Base-by-base conservation (phyloP, 2,329 filamentous ascomycete genomes). In the Raffaelea ambrosiae region DNA sequence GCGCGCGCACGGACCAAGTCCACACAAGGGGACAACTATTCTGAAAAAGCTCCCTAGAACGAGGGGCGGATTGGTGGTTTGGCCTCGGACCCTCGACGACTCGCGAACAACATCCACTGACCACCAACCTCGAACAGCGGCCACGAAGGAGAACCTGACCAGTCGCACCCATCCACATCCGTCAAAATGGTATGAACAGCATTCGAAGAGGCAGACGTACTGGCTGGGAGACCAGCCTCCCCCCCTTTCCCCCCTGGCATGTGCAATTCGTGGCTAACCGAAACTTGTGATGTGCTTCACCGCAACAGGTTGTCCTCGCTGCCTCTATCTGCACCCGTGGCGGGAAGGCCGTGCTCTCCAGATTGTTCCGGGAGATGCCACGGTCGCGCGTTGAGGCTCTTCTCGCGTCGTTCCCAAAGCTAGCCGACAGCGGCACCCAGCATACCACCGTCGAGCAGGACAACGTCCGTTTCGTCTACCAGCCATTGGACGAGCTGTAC, bases 391-490 rank as follows among this genome's bases (percentile, higher is more conserved):
- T 98, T 63, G 94, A 98, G 75, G 93, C 87, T 48, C 82, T 98
- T 49, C 84, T 98, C 49, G 93, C 94, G 55, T 95, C 91, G 10
- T 96, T 98, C 64, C 94, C 93, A 48, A 98, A 98, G 72, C 86
- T 97, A 50, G 90, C 93, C 61, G 90, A 96, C 67, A 89, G 87
- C 53, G 87, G 90, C 52, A 96, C 89, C 46, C 93, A 98, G 69
- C 93, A 98, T 69, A 98, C 93, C 23, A 98, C 88, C 5, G 90
- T 97, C 60, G 93, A 98, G 70, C 90, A 97, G 70, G 94, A 98
- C 73, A 97, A 95, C 73, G 93, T 98, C 62, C 91, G 93, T 72
- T 98, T 96, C 65, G 93, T 98, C 50, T 98, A 98, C 75, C 93
- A 98, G 67, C 94, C 93, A 51, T 79, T 98, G 55, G 94, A 98